Percentiles rank a stretch among this genome's conserved stretches.
Evolutionary conservation across 192 early-diverging fungal genomes (phyloP).

Genomic region (Entomortierella beljakovae): DNA sequence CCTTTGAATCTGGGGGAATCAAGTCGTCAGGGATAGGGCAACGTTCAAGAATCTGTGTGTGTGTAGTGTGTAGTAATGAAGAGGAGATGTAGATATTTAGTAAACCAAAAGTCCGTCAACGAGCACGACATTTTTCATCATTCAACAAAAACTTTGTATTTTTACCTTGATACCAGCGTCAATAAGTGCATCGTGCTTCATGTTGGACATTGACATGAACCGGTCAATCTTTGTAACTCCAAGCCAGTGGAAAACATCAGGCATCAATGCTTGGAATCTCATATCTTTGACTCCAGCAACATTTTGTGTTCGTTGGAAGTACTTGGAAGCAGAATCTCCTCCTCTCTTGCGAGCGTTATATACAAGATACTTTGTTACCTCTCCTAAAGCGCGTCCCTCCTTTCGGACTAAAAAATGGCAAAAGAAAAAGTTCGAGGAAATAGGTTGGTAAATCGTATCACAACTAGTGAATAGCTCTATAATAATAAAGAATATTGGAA

Average conservation of each 20-base stretch:
- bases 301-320: conserved; percentile 82
- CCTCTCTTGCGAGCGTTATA: conserved; percentile 93
- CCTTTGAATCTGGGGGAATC: conserved; percentile 91
- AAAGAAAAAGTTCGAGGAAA: not conserved
- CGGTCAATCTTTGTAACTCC: conserved; percentile 94
- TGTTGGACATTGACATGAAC: conserved; percentile 76
- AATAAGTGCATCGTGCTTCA: conserved; percentile 94
- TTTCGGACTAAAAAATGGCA: conserved; percentile 75
- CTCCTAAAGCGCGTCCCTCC: conserved; percentile 93
- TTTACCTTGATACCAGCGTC: conserved; percentile 69
- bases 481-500: not conserved
- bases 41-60: conserved; percentile 81
- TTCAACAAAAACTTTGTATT: not conserved
- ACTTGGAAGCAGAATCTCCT: conserved; percentile 90
- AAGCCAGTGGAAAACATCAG: conserved; percentile 96
- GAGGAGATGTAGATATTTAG: conserved; percentile 6
- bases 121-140: no score
- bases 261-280: conserved; percentile 98
- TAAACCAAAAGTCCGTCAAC: conserved; percentile 2
- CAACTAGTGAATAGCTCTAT: not conserved
- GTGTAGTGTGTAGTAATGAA: no score
- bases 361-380: conserved; percentile 95
- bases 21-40: conserved; percentile 89
- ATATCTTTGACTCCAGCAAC: conserved; percentile 74
- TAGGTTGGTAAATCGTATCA: not conserved